A percentile compares a stretch with the other conserved stretches of the same genome.
Conservation (phyloP, 2,329 filamentous ascomycete genomes). For the Rutstroemia sp. region DNA sequence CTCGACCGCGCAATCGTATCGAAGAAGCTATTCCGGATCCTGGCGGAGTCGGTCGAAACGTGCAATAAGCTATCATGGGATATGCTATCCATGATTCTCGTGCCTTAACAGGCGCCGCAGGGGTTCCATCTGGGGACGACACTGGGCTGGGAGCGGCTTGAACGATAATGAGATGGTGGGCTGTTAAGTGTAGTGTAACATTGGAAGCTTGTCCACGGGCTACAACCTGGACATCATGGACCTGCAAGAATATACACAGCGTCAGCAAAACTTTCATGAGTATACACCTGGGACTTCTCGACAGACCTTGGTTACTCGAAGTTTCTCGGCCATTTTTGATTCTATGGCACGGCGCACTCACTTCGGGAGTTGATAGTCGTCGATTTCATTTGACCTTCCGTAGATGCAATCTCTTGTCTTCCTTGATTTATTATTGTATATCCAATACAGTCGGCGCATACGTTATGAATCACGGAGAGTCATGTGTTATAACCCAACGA, state of each 20-base stretch:
- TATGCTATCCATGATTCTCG: constrained; percentile 90
- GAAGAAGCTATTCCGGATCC: constrained; percentile 66
- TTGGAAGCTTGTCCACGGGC: constrained; percentile 48
- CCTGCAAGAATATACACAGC: constrained; percentile 30
- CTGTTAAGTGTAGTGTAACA: constrained; percentile 53
- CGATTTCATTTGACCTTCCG: constrained; percentile 4
- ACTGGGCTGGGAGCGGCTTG: constrained; percentile 25
- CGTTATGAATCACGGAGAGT: neutral
- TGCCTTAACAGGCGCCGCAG: constrained; percentile 31
- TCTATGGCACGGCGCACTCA: constrained; percentile 12
- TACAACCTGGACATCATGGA: constrained; percentile 55
- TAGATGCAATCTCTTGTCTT: neutral
- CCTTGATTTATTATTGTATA: neutral
- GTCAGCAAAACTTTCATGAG: neutral
- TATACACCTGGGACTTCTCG: neutral
- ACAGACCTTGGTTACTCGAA: constrained; percentile 38
- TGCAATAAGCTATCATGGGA: constrained; percentile 80
- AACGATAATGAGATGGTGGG: constrained; percentile 48
- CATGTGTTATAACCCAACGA: neutral
- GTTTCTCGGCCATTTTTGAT: constrained; percentile 33
- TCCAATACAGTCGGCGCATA: neutral
- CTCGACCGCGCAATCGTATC: constrained; percentile 81
- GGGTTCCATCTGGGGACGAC: constrained; percentile 19
- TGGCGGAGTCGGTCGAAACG: constrained; percentile 65
- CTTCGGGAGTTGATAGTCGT: neutral